These are phyloP conservation scores for Saraca asoca DNA, from an alignment of 331 rosid genomes.

Conservation along the genomic window DNA sequence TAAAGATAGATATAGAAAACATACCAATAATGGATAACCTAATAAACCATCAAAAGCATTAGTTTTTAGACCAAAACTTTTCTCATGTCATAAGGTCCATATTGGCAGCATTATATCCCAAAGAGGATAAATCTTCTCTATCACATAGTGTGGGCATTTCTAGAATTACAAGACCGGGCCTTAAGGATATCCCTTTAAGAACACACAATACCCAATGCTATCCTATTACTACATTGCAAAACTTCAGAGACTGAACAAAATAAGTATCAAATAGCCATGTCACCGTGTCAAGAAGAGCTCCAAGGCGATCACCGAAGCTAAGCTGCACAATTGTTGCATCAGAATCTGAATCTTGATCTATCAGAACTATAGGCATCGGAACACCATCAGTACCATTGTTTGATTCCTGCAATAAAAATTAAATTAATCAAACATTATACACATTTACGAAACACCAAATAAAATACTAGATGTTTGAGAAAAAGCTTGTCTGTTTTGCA, in stretches of 20 bases:
- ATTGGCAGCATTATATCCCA: background rate
- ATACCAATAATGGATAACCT: too few species aligned
- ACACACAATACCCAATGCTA: conserved; percentile 5
- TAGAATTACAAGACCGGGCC: conserved; percentile 26
- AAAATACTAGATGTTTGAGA: conserved; percentile 24
- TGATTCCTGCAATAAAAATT: conserved; percentile 57
- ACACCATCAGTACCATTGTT: conserved; percentile 47
- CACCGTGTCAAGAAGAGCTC: conserved; percentile 96
- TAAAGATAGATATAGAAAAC: background rate
- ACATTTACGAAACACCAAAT: conserved; percentile 6
- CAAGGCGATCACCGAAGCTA: conserved; percentile 98
- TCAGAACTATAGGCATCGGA: conserved; percentile 84
- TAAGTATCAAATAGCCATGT: conserved; percentile 40
- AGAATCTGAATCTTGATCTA: conserved; percentile 83
- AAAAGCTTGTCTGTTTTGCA: too few species aligned
- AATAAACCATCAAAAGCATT: too few species aligned
- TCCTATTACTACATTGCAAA: conserved; percentile 21
- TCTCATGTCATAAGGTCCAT: background rate
- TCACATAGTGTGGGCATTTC: conserved; percentile 17
- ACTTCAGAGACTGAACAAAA: conserved; percentile 13
- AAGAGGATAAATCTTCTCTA: conserved; percentile 22
- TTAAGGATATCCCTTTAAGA: conserved; percentile 23
- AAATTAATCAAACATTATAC: conserved; percentile 34
- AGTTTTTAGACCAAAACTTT: background rate
- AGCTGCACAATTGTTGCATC: conserved; percentile 85